phyloP scores from a whole-genome alignment of 2,329 filamentous ascomycete species.

The Rhytidhysteron rufulum region DNA sequence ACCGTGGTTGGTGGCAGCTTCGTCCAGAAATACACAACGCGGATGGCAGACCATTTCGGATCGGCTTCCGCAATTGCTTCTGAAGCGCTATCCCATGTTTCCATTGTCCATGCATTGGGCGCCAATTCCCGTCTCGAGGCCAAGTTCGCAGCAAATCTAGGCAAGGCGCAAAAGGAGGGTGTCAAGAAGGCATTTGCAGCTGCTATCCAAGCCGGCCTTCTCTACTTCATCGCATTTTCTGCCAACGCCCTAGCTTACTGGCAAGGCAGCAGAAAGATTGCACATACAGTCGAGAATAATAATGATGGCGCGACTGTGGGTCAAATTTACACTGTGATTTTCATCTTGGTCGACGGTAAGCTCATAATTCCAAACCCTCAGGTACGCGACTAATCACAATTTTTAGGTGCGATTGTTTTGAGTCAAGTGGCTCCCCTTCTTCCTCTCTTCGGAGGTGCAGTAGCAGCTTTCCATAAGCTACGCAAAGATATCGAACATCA shows the following conservation, averaged over 20 bases:
- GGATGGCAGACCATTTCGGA: slow-evolving; percentile 52
- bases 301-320: slow-evolving; percentile 37
- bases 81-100: slow-evolving; percentile 58
- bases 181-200: slow-evolving; percentile 57
- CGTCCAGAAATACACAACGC: slow-evolving; percentile 48
- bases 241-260: slow-evolving; percentile 66
- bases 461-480: slow-evolving; percentile 56
- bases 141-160: slow-evolving; percentile 55
- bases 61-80: slow-evolving; percentile 61
- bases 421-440: slow-evolving; percentile 45
- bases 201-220: slow-evolving; percentile 56
- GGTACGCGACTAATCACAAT: slow-evolving; percentile 1
- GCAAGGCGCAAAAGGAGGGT: slow-evolving; percentile 48
- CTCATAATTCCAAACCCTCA: background rate
- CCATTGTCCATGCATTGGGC: slow-evolving; percentile 61
- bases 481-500: slow-evolving; percentile 54
- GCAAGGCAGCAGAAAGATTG: slow-evolving; percentile 56
- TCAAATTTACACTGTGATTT: slow-evolving; percentile 53
- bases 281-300: slow-evolving; percentile 35
- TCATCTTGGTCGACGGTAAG: slow-evolving; percentile 51
- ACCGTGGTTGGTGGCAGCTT: slow-evolving; percentile 54
- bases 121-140: slow-evolving; percentile 57
- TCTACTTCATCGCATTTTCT: slow-evolving; percentile 66
- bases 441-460: slow-evolving; percentile 48
- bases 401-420: slow-evolving; percentile 43